A percentile compares a stretch with the other conserved stretches of the same genome.
Evolutionary conservation across 2,329 filamentous ascomycete species (phyloP).

Genomic region (Didymosphaeria variabile): DNA sequence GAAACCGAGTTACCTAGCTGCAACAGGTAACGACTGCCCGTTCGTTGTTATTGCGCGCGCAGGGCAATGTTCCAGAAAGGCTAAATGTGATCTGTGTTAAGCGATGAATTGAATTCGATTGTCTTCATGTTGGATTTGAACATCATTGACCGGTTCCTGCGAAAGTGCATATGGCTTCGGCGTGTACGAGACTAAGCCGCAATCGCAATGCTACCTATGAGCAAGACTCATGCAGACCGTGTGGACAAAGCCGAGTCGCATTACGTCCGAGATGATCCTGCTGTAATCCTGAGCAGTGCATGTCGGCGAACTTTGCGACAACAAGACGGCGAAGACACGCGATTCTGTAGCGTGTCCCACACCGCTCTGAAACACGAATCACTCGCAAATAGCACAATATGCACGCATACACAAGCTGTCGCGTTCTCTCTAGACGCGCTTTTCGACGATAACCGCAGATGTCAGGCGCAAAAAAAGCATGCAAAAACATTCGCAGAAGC

Average conservation of each 20-base stretch:
- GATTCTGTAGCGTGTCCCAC: not conserved
- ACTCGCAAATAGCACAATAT: not conserved
- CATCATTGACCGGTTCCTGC: not conserved
- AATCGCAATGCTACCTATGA: not conserved
- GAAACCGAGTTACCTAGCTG: not conserved
- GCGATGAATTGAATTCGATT: not conserved
- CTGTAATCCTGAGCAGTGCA: constrained; percentile 3
- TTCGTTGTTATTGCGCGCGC: not conserved
- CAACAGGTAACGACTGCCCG: constrained; percentile 3
- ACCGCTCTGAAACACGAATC: not conserved
- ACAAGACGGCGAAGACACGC: constrained; percentile 11
- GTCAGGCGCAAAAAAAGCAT: not conserved
- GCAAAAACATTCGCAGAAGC: constrained; percentile 2
- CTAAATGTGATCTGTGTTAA: not conserved
- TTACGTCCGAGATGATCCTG: constrained; percentile 3
- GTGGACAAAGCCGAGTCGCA: not conserved
- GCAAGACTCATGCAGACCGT: not conserved
- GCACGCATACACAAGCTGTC: not conserved
- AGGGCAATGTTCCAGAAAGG: not conserved
- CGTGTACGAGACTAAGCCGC: not conserved
- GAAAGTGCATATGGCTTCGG: not conserved
- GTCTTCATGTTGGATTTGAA: not conserved
- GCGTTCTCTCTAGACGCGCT: not conserved
- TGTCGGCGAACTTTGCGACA: constrained; percentile 13
- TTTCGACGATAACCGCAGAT: no score